Conservation (phyloP, 2,329 filamentous ascomycete species). For the Orbilia brochopaga region DNA sequence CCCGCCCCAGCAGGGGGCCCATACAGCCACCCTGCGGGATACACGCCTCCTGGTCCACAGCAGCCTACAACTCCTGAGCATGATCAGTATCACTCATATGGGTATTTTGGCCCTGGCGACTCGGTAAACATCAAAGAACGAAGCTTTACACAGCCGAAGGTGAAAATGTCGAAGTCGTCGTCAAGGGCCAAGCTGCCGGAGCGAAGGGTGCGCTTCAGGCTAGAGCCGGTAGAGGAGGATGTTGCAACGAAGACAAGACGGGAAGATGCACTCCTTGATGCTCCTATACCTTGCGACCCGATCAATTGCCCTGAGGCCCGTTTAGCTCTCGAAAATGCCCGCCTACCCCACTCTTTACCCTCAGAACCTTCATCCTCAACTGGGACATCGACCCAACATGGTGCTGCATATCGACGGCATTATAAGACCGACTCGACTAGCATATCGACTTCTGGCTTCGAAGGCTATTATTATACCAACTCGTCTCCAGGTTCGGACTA, state of each 20-base stretch:
- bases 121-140: constrained; percentile 41
- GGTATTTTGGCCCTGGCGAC: constrained; percentile 31
- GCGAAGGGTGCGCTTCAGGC: constrained; percentile 24
- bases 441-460: neutral
- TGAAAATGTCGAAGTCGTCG: constrained; percentile 18
- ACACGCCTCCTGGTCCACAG: constrained; percentile 2
- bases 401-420: constrained; percentile 5
- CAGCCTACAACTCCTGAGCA: constrained; percentile 2
- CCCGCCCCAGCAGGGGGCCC: constrained; percentile 1
- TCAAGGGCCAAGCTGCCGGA: constrained; percentile 12
- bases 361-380: constrained; percentile 2
- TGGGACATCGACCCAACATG: neutral
- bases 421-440: neutral
- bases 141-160: constrained; percentile 8
- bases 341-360: constrained; percentile 18
- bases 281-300: constrained; percentile 46
- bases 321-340: constrained; percentile 35
- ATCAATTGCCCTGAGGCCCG: constrained; percentile 28
- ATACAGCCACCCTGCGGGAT: neutral
- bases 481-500: neutral
- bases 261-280: neutral
- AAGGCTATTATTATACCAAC: neutral
- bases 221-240: constrained; percentile 39
- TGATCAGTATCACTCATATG: constrained; percentile 8
- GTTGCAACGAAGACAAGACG: neutral